Conservation (phyloP, 805 yeast genomes). For the Candida parachauliodes region DNA sequence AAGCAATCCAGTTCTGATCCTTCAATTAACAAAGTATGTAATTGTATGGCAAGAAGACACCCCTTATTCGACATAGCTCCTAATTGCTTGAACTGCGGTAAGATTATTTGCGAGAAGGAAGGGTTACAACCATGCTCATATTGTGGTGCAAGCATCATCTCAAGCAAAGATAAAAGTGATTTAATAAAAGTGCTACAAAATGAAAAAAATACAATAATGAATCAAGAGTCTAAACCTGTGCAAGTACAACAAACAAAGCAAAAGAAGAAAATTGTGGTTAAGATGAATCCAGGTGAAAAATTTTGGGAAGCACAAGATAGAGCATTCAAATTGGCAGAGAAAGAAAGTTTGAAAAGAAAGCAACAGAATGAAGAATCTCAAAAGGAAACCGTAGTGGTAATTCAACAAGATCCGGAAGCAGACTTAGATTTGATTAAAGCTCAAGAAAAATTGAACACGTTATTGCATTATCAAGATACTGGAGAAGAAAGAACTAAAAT, state of each 20-base stretch:
- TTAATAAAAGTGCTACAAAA: slow-evolving; percentile 49
- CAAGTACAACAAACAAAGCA: slow-evolving; percentile 14
- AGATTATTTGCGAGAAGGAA: slow-evolving; percentile 84
- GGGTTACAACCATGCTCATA: slow-evolving; percentile 87
- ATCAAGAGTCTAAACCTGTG: slow-evolving; percentile 23
- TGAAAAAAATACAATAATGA: slow-evolving; percentile 45
- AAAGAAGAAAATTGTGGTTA: slow-evolving; percentile 47
- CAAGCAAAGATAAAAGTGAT: slow-evolving; percentile 55
- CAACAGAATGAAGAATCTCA: slow-evolving; percentile 33
- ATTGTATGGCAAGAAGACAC: slow-evolving; percentile 85
- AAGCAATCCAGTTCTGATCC: slow-evolving; percentile 8
- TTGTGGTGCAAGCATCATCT: slow-evolving; percentile 69
- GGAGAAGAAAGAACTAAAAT: slow-evolving; percentile 88
- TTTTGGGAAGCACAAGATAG: slow-evolving; percentile 67
- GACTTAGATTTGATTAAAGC: slow-evolving; percentile 67
- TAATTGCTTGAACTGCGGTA: slow-evolving; percentile 91
- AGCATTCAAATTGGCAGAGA: slow-evolving; percentile 57
- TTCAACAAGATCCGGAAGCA: slow-evolving; percentile 27
- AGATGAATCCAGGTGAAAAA: slow-evolving; percentile 57
- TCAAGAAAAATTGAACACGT: slow-evolving; percentile 64
- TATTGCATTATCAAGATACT: slow-evolving; percentile 77
- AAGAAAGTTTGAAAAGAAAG: slow-evolving; percentile 24
- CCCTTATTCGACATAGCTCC: slow-evolving; percentile 89
- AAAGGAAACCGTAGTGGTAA: slow-evolving; percentile 32
- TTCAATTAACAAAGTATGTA: slow-evolving; percentile 43